A percentile compares a stretch with the other conserved stretches of the same genome.
These are phyloP conservation scores for Paratinospora sagittata DNA, from an alignment of 164 flowering plant genomes.

Conservation along the genomic window DNA sequence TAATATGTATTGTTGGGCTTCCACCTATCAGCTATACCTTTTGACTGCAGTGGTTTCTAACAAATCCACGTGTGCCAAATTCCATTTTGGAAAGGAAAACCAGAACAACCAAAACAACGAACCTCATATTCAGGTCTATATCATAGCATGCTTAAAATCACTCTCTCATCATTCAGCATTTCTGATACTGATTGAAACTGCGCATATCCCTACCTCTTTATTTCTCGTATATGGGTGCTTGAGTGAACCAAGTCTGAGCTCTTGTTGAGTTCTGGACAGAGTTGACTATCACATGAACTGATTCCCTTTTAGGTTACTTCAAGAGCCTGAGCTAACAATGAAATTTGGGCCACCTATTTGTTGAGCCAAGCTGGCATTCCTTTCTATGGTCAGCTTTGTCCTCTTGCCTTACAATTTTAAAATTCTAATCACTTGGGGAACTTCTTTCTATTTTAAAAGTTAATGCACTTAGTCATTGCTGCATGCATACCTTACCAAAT, in stretches of 20 bases:
- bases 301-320: not conserved
- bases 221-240: not conserved
- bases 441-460: not conserved
- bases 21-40: no score
- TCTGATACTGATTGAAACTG: not conserved
- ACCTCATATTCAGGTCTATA: not conserved
- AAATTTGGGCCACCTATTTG: not conserved
- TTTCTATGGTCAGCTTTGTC: not conserved
- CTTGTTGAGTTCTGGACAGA: not conserved
- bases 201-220: not conserved
- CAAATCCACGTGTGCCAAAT: not conserved
- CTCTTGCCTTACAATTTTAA: not conserved
- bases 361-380: not conserved
- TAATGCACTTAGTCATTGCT: not conserved
- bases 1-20: no score
- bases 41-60: no score
- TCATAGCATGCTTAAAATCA: not conserved
- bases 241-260: not conserved
- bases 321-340: not conserved
- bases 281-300: not conserved
- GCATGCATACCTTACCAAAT: not conserved
- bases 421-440: not conserved
- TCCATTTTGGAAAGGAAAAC: not conserved
- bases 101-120: not conserved
- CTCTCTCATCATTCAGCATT: not conserved